These are phyloP conservation scores for Penicillium antarcticum DNA, from an alignment of 495 filamentous ascomycete genomes.

Conservation along the genomic window DNA sequence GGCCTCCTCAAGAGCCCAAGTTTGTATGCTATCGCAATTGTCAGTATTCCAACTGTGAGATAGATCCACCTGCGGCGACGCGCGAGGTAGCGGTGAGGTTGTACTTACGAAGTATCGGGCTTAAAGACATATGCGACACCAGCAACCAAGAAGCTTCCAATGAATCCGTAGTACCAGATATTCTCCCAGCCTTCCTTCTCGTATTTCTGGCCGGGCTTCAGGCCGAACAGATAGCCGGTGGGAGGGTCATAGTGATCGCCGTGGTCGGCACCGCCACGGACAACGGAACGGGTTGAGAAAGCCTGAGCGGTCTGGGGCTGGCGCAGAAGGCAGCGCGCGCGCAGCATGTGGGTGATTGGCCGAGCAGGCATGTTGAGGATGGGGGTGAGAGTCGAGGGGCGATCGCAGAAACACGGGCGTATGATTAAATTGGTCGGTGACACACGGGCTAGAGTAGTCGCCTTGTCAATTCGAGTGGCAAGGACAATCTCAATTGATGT, in stretches of 20 bases:
- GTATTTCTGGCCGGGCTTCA: conserved; percentile 91
- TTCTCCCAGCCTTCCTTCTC: conserved; percentile 95
- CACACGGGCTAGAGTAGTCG: conserved; percentile 11
- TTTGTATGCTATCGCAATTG: conserved; percentile 76
- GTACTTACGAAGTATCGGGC: conserved; percentile 93
- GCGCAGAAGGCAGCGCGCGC: conserved; percentile 40
- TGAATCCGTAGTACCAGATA: conserved; percentile 84
- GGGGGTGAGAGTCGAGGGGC: conserved; percentile 7
- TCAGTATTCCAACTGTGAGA: conserved; percentile 17
- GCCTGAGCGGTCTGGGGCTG: conserved; percentile 36
- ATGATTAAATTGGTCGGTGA: conserved; percentile 1
- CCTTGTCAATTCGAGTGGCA: conserved; percentile 14
- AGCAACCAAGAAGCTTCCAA: conserved; percentile 71
- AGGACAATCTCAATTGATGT: conserved; percentile 21
- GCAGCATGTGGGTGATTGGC: conserved; percentile 39
- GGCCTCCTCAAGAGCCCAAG: conserved; percentile 97
- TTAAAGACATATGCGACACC: conserved; percentile 90
- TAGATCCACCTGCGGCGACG: background rate
- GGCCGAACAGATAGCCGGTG: conserved; percentile 83
- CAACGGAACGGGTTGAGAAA: conserved; percentile 42
- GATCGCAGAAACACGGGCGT: conserved; percentile 3
- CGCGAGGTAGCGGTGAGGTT: background rate
- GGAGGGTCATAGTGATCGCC: conserved; percentile 87
- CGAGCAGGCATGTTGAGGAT: conserved; percentile 41
- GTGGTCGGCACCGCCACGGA: conserved; percentile 52